Base-by-base conservation (phyloP, 2,329 filamentous ascomycete species). In the Talaromyces sp. region DNA sequence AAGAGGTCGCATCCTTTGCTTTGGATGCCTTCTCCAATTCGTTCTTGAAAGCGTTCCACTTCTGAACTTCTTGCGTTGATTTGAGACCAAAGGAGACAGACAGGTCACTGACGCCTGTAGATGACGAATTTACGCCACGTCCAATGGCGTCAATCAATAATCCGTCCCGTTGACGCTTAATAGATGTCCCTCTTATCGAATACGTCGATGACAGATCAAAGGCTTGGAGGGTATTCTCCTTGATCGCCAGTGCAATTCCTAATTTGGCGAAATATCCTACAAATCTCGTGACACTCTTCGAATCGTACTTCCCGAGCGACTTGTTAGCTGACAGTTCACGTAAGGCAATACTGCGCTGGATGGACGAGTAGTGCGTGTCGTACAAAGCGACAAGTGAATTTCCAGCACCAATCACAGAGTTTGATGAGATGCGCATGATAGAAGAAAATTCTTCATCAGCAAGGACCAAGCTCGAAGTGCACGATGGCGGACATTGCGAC, bases 351-450 rank as follows among this genome's bases (percentile, higher is more conserved):
- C 76, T 78, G 61, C 78, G 76, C 67, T 82, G 80, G 14, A 82
- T 72, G 1, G 81, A 81, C 66, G 78, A 75, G 68, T 80, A 83
- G 57, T 80, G 77, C n/a, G 80, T 77, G 68, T 82, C 80, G 62
- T 81, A 80, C 7, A 83, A 69, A 2, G 77, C 79, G 27, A 83
- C 70, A n/a, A 77, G 71, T 16, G 78, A 79, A 45, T 77, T 70
- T 27, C 74, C 76, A 9, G 77, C 77, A 9, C 73, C 79, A 60
- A 81, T 79, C 13, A 82, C 74, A 14, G 76, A 76, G 54, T 78
- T 75, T 6, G 78, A 73, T 6, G 80, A 80, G 49, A 81, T 73
- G 35, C 79, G 78, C 73, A 81, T 75, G 37, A 79, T 68, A 1
- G 79, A 81, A 1, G 75, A 78, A 54, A 80, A 79, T 4, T 70